Evolutionary conservation across 495 filamentous ascomycete genomes (phyloP).

Genomic region (Astrothelium macrocarpum): DNA sequence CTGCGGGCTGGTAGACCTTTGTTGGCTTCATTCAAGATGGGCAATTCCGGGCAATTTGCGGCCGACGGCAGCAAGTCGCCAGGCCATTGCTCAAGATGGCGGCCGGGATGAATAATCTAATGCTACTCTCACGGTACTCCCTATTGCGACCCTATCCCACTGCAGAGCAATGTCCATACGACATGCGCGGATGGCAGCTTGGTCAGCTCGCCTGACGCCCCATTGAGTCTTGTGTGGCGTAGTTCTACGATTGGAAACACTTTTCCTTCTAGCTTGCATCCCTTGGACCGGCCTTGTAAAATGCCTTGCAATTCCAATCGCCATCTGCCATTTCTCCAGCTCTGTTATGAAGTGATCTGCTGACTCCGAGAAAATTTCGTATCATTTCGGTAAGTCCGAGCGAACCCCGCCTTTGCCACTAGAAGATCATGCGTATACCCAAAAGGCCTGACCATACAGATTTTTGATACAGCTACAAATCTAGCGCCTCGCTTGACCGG

Average conservation of each 20-base stretch:
- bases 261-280: background rate
- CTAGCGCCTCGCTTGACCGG: background rate
- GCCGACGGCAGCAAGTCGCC: background rate
- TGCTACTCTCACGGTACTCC: background rate
- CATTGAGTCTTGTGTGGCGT: background rate
- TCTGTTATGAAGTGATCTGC: background rate
- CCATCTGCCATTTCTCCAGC: background rate
- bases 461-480: background rate
- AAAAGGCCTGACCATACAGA: background rate
- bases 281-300: background rate
- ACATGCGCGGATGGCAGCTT: background rate
- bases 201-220: background rate
- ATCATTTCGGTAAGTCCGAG: background rate
- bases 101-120: background rate
- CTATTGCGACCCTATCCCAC: background rate
- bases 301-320: background rate
- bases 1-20: background rate
- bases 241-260: background rate
- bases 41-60: background rate
- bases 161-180: background rate
- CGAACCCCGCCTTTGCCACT: background rate
- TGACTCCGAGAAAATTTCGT: background rate
- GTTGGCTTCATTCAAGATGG: conserved; percentile 3
- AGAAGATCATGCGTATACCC: background rate
- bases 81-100: background rate